Conservation (phyloP, 306 rosid genomes). For the Medicago lupulina region DNA sequence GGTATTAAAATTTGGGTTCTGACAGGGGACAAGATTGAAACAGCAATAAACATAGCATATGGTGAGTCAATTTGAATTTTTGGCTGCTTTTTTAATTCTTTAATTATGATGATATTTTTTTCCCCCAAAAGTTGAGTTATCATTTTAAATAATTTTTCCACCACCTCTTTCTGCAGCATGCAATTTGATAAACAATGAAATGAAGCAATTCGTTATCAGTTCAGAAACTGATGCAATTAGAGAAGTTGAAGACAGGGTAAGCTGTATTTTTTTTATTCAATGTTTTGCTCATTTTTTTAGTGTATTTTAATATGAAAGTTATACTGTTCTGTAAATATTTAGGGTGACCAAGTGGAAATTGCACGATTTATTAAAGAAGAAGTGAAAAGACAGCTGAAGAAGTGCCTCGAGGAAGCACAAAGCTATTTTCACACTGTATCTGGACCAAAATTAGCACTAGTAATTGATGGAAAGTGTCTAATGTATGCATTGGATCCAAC, state of each 20-base stretch:
- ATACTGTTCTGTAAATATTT: constrained; percentile 30
- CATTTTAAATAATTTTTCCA: constrained; percentile 32
- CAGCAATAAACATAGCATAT: constrained; percentile 96
- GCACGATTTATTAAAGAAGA: constrained; percentile 85
- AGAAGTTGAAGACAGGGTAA: constrained; percentile 91
- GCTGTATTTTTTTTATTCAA: constrained; percentile 31
- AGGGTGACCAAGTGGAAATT: constrained; percentile 98
- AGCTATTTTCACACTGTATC: constrained; percentile 53
- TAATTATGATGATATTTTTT: constrained; percentile 12
- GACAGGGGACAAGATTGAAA: constrained; percentile 99
- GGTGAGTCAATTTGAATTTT: constrained; percentile 59
- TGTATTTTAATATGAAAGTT: constrained; percentile 19
- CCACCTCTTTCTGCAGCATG: constrained; percentile 68
- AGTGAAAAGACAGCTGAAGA: constrained; percentile 76
- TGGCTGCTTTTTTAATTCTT: constrained; percentile 4
- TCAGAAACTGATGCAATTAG: constrained; percentile 95
- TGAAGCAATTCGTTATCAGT: constrained; percentile 89
- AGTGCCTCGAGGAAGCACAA: constrained; percentile 79
- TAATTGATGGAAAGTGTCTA: constrained; percentile 94
- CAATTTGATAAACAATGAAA: constrained; percentile 85
- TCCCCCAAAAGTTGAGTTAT: constrained; percentile 10
- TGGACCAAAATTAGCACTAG: constrained; percentile 88
- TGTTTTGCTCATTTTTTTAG: constrained; percentile 27
- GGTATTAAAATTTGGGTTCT: constrained; percentile 98
- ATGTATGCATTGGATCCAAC: constrained; percentile 95